These are phyloP conservation scores for Wickerhamiella occidentalis DNA, from an alignment of 805 yeast genomes.

Conservation along the genomic window DNA sequence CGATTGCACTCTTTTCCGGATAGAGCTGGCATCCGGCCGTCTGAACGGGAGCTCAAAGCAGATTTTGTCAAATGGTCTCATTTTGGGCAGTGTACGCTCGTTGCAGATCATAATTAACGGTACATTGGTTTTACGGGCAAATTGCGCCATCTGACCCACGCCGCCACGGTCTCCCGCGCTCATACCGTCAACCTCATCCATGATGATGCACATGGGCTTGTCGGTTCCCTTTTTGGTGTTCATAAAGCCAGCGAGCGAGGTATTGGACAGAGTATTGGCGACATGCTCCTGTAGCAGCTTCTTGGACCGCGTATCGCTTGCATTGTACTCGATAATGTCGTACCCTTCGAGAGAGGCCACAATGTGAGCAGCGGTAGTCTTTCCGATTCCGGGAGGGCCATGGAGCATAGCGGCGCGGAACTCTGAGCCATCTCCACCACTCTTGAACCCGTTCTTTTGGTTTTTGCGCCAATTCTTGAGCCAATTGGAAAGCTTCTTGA, in stretches of 20 bases:
- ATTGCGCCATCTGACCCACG: conserved; percentile 82
- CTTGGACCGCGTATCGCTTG: conserved; percentile 80
- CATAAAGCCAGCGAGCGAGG: conserved; percentile 73
- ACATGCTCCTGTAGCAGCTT: conserved; percentile 55
- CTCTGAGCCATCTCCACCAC: conserved; percentile 46
- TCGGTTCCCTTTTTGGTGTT: conserved; percentile 30
- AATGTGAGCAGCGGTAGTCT: conserved; percentile 81
- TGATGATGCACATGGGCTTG: conserved; percentile 60
- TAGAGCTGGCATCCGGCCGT: conserved; percentile 73
- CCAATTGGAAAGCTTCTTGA: conserved; percentile 61
- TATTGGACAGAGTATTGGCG: conserved; percentile 61
- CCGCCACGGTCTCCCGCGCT: conserved; percentile 99
- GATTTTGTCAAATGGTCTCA: conserved; percentile 87
- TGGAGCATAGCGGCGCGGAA: conserved; percentile 77
- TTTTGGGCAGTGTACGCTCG: conserved; percentile 82
- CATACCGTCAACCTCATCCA: conserved; percentile 99
- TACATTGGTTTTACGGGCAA: conserved; percentile 71
- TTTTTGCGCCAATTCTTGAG: conserved; percentile 58
- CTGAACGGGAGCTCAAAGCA: conserved; percentile 73
- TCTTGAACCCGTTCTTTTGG: conserved; percentile 42
- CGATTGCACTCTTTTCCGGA: conserved; percentile 75
- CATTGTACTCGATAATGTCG: conserved; percentile 74
- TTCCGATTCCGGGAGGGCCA: conserved; percentile 94
- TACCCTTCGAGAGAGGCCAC: conserved; percentile 71
- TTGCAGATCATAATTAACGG: conserved; percentile 92